Evolutionary conservation across 768 basidiomycete species (phyloP), one percentile per base, ranked within the genome.

Genomic region (Russula abietina): DNA sequence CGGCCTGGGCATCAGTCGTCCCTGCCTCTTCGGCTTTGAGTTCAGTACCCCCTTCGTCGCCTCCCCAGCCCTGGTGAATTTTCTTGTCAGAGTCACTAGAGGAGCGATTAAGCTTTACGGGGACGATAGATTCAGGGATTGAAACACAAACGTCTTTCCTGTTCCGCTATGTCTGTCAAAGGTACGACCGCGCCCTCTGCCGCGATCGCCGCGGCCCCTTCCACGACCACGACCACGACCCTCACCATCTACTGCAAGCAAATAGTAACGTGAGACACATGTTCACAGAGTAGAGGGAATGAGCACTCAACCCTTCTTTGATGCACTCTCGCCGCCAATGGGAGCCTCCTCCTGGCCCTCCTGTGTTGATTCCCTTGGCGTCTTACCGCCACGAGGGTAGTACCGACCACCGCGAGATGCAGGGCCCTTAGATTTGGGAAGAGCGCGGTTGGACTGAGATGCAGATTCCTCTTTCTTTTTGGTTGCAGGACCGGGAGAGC

Each of bases 31-130:
- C 95, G 38, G 80, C 81, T 77, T 87, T 87, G 71, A 92, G 81
- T 76, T 98, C 96, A 43, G 88, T 74, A 68, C 78, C 81, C 69
- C 89, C 93, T 69, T 94, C 91, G 67, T 94, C 92, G 46, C 89
- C 91, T 67, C 96, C 96, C 96, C 96, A 98, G 68, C 87, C 88
- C 72, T 93, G 89, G 73, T 92, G 89, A 70, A 95, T 77, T 79
- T 92, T 93, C 83, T 98, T 98, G 69, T 94, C 91, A 50, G 91
- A 88, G 77, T 98, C 96, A 73, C 91, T 94, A 68, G 59, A 62
- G 61, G 61, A 62, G 32, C 26, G 50, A 58, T 3, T 57, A 51
- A 61, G 43, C 16, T 55, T 46, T 19, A 38, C 33, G 60, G n/a
- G 19, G 33, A 33, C 28, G 53, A 65, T 11, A 62, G 28, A 16